Conservation (phyloP, 768 basidiomycete species). For the Amanita pallidorosea region DNA sequence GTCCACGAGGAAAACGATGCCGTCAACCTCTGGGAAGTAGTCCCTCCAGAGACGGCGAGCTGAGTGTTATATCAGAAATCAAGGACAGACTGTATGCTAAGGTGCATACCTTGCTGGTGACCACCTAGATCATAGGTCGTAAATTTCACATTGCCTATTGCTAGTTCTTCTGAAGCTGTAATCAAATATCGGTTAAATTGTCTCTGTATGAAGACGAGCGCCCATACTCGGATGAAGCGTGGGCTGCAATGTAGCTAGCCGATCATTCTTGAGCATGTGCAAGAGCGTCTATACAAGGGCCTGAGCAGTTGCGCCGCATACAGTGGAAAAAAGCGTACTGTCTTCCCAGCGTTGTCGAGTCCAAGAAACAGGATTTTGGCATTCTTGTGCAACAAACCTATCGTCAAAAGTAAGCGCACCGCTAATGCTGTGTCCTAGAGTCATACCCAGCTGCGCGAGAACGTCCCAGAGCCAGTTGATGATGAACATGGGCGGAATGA, state of each 20-base stretch:
- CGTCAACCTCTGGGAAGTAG: slow-evolving; percentile 99
- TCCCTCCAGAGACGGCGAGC: slow-evolving; percentile 99
- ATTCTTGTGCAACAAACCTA: slow-evolving; percentile 92
- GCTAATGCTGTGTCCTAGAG: neutral
- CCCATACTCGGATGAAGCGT: slow-evolving; percentile 91
- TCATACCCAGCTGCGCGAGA: slow-evolving; percentile 78
- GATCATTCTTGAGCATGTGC: slow-evolving; percentile 99
- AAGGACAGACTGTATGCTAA: neutral
- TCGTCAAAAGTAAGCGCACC: neutral
- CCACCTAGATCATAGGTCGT: slow-evolving; percentile 98
- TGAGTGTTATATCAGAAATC: slow-evolving; percentile 11
- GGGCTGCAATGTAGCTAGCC: slow-evolving; percentile 93
- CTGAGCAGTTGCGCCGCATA: slow-evolving; percentile 1
- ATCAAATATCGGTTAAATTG: slow-evolving; percentile 5
- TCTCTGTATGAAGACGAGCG: slow-evolving; percentile 8
- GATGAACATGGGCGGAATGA: slow-evolving; percentile 50
- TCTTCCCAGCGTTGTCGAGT: slow-evolving; percentile 98
- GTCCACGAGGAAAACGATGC: slow-evolving; percentile 97
- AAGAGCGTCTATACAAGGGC: slow-evolving; percentile 62
- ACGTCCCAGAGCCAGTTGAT: slow-evolving; percentile 97
- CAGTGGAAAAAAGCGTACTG: slow-evolving; percentile 39
- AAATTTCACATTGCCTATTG: slow-evolving; percentile 98
- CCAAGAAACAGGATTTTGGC: slow-evolving; percentile 99
- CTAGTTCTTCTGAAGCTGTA: slow-evolving; percentile 93
- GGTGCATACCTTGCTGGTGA: slow-evolving; percentile 76